phyloP scores from a whole-genome alignment of 345 rosid genomes.

The Eucalyptus leucophloia region DNA sequence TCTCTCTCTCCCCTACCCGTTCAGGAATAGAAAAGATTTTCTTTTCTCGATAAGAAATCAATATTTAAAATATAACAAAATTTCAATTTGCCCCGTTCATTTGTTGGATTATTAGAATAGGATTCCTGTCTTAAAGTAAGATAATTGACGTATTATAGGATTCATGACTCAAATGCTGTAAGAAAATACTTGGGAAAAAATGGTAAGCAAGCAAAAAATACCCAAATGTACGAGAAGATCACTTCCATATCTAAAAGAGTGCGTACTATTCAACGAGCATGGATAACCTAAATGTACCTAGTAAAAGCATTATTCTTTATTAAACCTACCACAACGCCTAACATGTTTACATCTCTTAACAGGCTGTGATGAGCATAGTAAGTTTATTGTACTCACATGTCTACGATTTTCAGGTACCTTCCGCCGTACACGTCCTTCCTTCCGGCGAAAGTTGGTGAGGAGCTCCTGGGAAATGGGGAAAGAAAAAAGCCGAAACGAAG shows the following conservation, averaged over 20 bases:
- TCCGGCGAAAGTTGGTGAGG: background rate
- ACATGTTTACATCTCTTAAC: background rate
- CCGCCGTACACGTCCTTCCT: slow-evolving; percentile 18
- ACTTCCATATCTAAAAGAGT: background rate
- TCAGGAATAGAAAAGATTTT: background rate
- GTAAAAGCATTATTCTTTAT: background rate
- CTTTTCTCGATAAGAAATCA: background rate
- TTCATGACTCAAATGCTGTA: background rate
- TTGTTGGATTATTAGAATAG: background rate
- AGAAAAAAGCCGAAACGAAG: background rate
- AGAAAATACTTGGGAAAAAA: background rate
- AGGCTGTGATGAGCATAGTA: background rate
- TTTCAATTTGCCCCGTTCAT: background rate
- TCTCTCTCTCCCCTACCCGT: background rate
- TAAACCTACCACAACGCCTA: background rate
- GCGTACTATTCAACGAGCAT: background rate
- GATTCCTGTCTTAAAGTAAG: background rate
- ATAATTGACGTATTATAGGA: background rate
- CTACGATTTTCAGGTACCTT: slow-evolving; percentile 12
- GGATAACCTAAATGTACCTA: background rate
- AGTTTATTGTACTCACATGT: background rate
- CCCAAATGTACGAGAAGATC: background rate
- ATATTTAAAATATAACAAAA: background rate
- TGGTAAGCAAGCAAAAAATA: background rate
- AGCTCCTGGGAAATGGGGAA: background rate